Conservation (phyloP, 495 filamentous ascomycete genomes). For the Aspergillus ostianus region DNA sequence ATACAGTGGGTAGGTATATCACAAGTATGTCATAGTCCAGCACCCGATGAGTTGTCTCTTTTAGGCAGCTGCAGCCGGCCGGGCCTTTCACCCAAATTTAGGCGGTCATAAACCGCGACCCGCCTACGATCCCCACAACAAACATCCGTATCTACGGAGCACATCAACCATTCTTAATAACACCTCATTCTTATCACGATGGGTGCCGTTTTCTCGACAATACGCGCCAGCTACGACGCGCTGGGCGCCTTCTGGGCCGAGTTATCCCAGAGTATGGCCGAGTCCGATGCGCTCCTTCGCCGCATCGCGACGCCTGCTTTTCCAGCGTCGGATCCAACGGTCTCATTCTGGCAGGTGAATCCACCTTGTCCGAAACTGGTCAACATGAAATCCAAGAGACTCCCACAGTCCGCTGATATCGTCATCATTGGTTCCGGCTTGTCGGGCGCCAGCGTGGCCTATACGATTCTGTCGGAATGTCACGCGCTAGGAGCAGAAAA, state of each 20-base stretch:
- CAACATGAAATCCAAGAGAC: conserved; percentile 38
- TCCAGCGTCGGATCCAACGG: conserved; percentile 56
- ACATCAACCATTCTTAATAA: background rate
- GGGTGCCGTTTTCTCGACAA: background rate
- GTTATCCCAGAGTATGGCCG: background rate
- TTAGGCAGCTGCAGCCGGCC: no score
- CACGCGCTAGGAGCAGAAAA: conserved; percentile 12
- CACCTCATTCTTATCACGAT: background rate
- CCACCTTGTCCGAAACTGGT: conserved; percentile 45
- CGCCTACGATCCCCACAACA: background rate
- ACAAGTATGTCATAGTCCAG: no score
- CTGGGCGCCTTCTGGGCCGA: conserved; percentile 1
- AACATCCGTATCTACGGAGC: background rate
- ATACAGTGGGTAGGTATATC: no score
- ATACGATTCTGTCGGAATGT: conserved; percentile 45
- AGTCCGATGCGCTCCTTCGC: conserved; percentile 1
- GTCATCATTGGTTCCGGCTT: conserved; percentile 69
- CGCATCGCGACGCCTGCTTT: conserved; percentile 17
- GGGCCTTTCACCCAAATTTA: no score
- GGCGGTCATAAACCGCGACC: no score
- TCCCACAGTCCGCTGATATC: conserved; percentile 49
- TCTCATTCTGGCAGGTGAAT: conserved; percentile 65
- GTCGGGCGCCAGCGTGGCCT: conserved; percentile 59
- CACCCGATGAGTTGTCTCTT: no score
- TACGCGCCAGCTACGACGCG: background rate